Evolutionary conservation across 495 filamentous ascomycete species (phyloP), one percentile per base, ranked within the genome.

Genomic region (Penicillium maclennaniae): DNA sequence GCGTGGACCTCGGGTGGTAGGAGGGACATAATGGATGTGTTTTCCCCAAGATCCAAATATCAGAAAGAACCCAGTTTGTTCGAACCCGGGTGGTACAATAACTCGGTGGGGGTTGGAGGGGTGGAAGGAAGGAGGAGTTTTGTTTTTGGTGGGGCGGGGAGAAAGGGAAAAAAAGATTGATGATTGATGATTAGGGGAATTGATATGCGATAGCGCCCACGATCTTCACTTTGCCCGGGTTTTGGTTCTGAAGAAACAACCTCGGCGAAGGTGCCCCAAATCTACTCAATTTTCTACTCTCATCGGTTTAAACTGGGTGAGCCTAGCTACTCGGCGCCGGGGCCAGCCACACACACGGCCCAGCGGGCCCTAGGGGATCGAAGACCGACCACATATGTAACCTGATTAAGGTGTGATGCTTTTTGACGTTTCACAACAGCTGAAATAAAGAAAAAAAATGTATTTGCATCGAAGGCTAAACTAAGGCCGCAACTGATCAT

Each of bases 1-100:
- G 81, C 76, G 72, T 88, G 87, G 67, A 91, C 78, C 59, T 96
- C 87, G 47, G 85, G 75, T 55, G 91, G 85, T 15, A 98, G 81
- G 51, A 95, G 61, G 60, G 91, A 92, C 92, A 96, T 97, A 58
- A 56, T 80, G 68, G 62, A 55, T 56, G 54, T 52, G 48, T 63
- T 60, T 56, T 64, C 57, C 63, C 63, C 63, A 66, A 63, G 57
- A 64, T 66, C 60, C 58, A 61, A 55, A 47, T 52, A 49, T 59
- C 56, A 61, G 53, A 58, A 62, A 27, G 48, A 47, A 59, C 63
- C 63, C 61, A 53, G 41, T 47, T 53, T 46, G 45, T 45, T 53
- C 34, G 55, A 46, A 58, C 61, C 68, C 65, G 55, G 49, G 56
- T 49, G 43, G 55, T 46, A 46, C 52, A 41, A 43, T 65, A 52